Conservation (phyloP, 2,329 filamentous ascomycete genomes). For the Trichoderma aggressivum region DNA sequence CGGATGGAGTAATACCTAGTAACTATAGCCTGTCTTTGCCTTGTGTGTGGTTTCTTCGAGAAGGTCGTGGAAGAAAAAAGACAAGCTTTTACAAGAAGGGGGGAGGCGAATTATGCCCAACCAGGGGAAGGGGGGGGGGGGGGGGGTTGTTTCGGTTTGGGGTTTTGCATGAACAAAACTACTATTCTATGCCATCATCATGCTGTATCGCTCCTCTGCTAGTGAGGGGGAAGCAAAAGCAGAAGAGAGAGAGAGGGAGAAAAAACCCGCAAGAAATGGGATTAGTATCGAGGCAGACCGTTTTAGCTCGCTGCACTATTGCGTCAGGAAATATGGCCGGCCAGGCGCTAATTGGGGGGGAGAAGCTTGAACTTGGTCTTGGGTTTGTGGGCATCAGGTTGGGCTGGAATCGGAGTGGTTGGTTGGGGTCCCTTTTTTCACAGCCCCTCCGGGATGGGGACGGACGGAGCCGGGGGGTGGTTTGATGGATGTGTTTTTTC, state of each 20-base stretch:
- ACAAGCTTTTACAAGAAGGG: background rate
- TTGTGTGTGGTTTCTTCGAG: background rate
- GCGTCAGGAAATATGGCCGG: conserved; percentile 11
- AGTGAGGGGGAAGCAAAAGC: background rate
- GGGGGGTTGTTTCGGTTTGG: background rate
- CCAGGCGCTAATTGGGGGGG: background rate
- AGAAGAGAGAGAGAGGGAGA: no score
- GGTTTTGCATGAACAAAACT: background rate
- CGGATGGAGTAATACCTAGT: background rate
- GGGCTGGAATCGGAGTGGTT: conserved; percentile 6
- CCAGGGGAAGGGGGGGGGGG: background rate
- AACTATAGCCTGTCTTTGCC: background rate
- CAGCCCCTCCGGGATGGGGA: background rate
- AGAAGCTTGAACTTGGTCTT: background rate
- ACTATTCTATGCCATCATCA: conserved; percentile 1
- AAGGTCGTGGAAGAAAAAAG: background rate
- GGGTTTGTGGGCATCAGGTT: background rate
- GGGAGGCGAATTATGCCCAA: background rate
- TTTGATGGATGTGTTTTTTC: background rate
- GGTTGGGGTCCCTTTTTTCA: background rate
- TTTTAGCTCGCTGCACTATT: conserved; percentile 15
- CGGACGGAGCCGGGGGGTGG: background rate
- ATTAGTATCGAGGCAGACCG: background rate
- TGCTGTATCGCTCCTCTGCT: background rate
- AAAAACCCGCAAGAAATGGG: conserved; percentile 5